These are phyloP conservation scores for Mucor piriformis DNA, from an alignment of 371 early-diverging fungal genomes.

Conservation along the genomic window DNA sequence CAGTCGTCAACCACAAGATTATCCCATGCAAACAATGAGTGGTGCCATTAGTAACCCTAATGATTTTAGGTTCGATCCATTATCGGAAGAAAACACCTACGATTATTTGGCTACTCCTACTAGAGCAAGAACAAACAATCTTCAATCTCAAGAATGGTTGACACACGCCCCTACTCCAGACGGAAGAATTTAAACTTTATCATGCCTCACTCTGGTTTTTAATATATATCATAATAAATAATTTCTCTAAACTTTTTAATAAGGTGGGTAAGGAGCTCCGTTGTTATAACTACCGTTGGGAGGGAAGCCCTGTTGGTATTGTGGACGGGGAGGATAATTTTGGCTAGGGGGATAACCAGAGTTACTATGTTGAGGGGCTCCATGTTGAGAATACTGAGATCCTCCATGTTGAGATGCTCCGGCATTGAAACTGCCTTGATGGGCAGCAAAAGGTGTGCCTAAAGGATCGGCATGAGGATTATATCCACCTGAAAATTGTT, in stretches of 20 bases:
- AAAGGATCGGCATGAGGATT: constrained; percentile 15
- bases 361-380: constrained; percentile 17
- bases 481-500: constrained; percentile 22
- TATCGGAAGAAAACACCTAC: constrained; percentile 1
- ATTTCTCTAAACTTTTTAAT: constrained; percentile 2
- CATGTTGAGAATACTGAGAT: constrained; percentile 4
- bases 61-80: constrained; percentile 11
- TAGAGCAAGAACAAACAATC: neutral
- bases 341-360: constrained; percentile 16
- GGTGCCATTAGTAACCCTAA: neutral
- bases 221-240: constrained; percentile 2
- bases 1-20: constrained; percentile 9
- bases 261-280: constrained; percentile 2
- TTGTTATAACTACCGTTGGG: neutral
- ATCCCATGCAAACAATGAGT: constrained; percentile 24
- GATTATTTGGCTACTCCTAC: constrained; percentile 9
- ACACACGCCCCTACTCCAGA: neutral
- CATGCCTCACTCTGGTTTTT: neutral
- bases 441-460: constrained; percentile 39
- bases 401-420: constrained; percentile 1
- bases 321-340: neutral
- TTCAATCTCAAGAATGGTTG: neutral
- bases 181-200: neutral
- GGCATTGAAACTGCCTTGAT: constrained; percentile 22
- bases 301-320: neutral